Base-by-base conservation (phyloP, 306 rosid species). In the Arachis stenosperma region DNA sequence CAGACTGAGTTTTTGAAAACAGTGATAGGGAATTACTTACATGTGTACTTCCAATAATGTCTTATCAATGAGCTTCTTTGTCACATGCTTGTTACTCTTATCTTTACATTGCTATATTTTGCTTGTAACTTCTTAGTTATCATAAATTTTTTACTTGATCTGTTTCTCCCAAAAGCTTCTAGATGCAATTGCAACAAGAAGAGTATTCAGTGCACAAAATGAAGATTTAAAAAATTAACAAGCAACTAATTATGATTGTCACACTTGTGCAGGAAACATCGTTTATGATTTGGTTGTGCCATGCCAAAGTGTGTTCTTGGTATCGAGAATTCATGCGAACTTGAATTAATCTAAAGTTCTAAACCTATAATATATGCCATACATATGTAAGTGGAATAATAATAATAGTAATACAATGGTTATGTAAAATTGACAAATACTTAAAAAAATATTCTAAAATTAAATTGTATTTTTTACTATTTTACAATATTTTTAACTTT, bases 1-100 rank as follows among this genome's bases (percentile, higher is more conserved):
- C 86, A 2, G 53, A 75, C 14, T 74, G 59, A 80, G 68, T 47
- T 52, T 50, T 36, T 33, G 3, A 2, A 22, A 47, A 55, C 22
- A 46, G 7, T 10, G 73, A 22, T 58, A 8, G 14, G 50, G 58
- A 59, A 59, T 48, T 70, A 4, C n/a, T 48, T 46, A 13, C 13
- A n/a, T 10, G n/a, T 11, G 42, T 62, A 39, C 52, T 60, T 50
- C 39, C 8, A 47, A 12, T 40, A 17, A 22, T 39, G 2, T 61
- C 33, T 60, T n/a, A 33, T 15, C 33, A 48, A 48, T 47, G 41
- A 29, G 7, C 17, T 11, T 43, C 33, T 11, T 43, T n/a, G 13
- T 66, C 59, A 36, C 51, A 44, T 7, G 62, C 60, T 3, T 33
- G 2, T 1, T 54, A 52, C 9, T 10, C 33, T 40, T 62, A 7